Evolutionary conservation across 2,329 filamentous ascomycete genomes (phyloP).

Genomic region (Sarocladium oryzae): DNA sequence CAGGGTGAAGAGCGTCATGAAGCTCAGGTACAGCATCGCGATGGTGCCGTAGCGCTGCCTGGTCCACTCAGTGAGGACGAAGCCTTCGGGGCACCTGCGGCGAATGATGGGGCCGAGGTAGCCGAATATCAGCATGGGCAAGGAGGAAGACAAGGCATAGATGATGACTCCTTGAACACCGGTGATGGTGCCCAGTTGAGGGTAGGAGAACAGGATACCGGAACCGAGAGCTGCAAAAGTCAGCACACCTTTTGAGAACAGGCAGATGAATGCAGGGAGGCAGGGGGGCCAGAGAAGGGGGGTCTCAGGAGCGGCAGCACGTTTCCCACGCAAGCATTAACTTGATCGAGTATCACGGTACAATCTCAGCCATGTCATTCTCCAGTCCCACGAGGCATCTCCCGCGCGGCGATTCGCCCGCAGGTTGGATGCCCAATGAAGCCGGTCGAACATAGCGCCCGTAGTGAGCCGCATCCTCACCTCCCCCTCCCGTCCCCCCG

Average conservation of each 20-base stretch:
- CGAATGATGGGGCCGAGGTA: conserved; percentile 70
- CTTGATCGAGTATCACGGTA: conserved; percentile 98
- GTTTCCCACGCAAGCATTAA: conserved; percentile 98
- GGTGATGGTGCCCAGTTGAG: conserved; percentile 70
- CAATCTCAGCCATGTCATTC: conserved; percentile 77
- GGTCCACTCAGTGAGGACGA: conserved; percentile 80
- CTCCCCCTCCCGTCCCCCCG: conserved; percentile 24
- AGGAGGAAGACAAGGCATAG: conserved; percentile 65
- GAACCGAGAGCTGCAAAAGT: conserved; percentile 67
- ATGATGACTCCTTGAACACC: conserved; percentile 73
- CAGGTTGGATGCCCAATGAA: conserved; percentile 46
- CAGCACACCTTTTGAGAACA: conserved; percentile 25
- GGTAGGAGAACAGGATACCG: conserved; percentile 77
- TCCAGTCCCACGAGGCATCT: conserved; percentile 31
- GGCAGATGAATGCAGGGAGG: no score
- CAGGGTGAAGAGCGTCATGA: conserved; percentile 72
- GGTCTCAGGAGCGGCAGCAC: conserved; percentile 73
- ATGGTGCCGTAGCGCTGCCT: conserved; percentile 67
- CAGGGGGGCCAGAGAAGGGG: conserved; percentile 20
- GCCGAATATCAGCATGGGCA: conserved; percentile 70
- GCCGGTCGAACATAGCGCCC: conserved; percentile 63
- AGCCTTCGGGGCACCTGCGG: conserved; percentile 73
- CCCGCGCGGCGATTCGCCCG: conserved; percentile 17
- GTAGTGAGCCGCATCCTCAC: conserved; percentile 68
- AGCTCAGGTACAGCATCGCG: conserved; percentile 66